Percentiles rank a stretch among this genome's conserved stretches.
Evolutionary conservation across 1,139 yeast species (phyloP).

Genomic region (Entelexis sorbosivorans): DNA sequence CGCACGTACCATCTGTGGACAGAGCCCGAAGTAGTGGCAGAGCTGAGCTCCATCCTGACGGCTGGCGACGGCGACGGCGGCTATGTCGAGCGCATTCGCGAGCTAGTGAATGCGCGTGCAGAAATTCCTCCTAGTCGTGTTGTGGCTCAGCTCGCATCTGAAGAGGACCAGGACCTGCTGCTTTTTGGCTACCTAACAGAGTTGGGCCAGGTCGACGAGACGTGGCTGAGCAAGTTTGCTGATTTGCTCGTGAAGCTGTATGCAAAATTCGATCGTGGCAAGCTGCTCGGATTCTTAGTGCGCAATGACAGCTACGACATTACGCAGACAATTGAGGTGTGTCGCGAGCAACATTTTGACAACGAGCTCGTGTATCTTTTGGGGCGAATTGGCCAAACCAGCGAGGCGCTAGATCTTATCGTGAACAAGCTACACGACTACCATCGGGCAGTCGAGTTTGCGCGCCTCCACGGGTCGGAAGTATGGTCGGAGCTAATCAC

Average conservation of each 20-base stretch:
- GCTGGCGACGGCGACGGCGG: slow-evolving; percentile 21
- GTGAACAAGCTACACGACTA: slow-evolving; percentile 72
- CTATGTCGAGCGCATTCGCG: slow-evolving; percentile 34
- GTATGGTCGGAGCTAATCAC: slow-evolving; percentile 68
- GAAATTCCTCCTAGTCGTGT: slow-evolving; percentile 48
- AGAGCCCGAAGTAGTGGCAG: slow-evolving; percentile 21
- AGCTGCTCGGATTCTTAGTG: slow-evolving; percentile 47
- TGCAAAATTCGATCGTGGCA: slow-evolving; percentile 46
- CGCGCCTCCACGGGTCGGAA: slow-evolving; percentile 57
- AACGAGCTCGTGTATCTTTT: slow-evolving; percentile 72
- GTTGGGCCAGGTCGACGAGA: slow-evolving; percentile 45
- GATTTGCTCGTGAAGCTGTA: slow-evolving; percentile 55
- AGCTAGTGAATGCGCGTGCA: slow-evolving; percentile 55
- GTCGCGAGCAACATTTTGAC: slow-evolving; percentile 43
- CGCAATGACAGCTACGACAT: slow-evolving; percentile 51
- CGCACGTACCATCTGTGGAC: slow-evolving; percentile 47
- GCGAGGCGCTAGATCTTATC: slow-evolving; percentile 62
- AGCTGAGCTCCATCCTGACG: slow-evolving; percentile 42
- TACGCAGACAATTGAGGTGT: slow-evolving; percentile 53
- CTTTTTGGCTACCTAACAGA: slow-evolving; percentile 51
- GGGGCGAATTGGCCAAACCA: slow-evolving; percentile 74
- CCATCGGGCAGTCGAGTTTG: slow-evolving; percentile 68
- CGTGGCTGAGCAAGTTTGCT: slow-evolving; percentile 46
- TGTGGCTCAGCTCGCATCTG: slow-evolving; percentile 36
- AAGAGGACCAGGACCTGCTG: slow-evolving; percentile 34